These are phyloP conservation scores for Paraleonurus japonicus DNA, from an alignment of 257 asterid species.

Conservation along the genomic window DNA sequence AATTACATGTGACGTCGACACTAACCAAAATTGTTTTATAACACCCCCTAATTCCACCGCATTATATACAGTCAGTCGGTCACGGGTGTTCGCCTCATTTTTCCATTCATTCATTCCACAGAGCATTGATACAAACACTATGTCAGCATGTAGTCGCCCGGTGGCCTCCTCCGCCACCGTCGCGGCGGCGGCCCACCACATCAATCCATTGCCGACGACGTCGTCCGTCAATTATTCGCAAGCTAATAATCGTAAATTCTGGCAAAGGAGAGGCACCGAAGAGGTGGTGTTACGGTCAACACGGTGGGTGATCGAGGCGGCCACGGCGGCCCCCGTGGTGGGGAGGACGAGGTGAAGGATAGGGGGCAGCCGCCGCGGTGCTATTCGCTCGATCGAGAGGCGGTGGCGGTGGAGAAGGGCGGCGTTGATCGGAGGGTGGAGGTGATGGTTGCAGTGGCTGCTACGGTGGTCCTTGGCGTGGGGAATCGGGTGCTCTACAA, in stretches of 20 bases:
- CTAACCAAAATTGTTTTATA: not conserved
- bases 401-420: constrained; percentile 31
- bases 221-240: constrained; percentile 28
- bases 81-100: no score
- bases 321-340: constrained; percentile 26
- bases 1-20: not conserved
- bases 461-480: constrained; percentile 87
- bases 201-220: constrained; percentile 21
- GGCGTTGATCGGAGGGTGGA: constrained; percentile 52
- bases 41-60: not conserved
- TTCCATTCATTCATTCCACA: constrained; percentile 7
- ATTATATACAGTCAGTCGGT: not conserved
- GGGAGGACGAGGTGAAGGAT: constrained; percentile 27
- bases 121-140: not conserved
- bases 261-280: constrained; percentile 22
- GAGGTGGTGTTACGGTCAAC: constrained; percentile 32
- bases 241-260: constrained; percentile 15
- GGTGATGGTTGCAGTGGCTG: constrained; percentile 62
- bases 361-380: constrained; percentile 29
- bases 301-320: constrained; percentile 38
- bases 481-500: constrained; percentile 92
- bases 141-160: constrained; percentile 39
- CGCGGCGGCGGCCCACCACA: constrained; percentile 30
- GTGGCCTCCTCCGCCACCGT: constrained; percentile 22
- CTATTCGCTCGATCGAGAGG: constrained; percentile 38